phyloP scores from a whole-genome alignment of 345 rosid species.

The Sisymbrium irio region DNA sequence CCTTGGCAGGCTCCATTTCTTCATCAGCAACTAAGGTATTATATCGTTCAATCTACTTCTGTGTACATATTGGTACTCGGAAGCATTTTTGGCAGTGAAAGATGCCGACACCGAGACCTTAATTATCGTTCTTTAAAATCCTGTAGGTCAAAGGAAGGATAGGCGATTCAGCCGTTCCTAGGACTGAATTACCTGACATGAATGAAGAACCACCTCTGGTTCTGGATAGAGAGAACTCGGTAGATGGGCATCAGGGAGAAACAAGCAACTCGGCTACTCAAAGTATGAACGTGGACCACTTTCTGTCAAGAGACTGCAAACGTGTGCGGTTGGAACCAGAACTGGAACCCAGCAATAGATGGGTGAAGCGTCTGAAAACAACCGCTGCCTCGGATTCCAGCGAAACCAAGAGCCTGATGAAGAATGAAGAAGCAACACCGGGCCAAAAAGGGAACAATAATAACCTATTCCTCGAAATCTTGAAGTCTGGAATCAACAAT shows the following conservation, averaged over 20 bases:
- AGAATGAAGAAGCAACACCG: slow-evolving; percentile 42
- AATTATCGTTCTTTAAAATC: neutral
- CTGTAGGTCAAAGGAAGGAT: slow-evolving; percentile 29
- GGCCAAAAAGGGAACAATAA: slow-evolving; percentile 39
- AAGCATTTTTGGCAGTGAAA: slow-evolving; percentile 11
- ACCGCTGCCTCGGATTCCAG: slow-evolving; percentile 36
- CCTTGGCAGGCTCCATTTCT: slow-evolving; percentile 51
- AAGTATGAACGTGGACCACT: slow-evolving; percentile 61
- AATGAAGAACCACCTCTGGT: slow-evolving; percentile 44
- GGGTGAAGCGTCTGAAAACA: slow-evolving; percentile 81
- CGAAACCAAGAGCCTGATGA: slow-evolving; percentile 40
- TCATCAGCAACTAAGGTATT: slow-evolving; percentile 54
- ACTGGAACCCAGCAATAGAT: slow-evolving; percentile 52
- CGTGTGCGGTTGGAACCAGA: slow-evolving; percentile 39
- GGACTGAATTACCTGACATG: slow-evolving; percentile 48
- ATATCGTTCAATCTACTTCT: neutral
- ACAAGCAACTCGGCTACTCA: slow-evolving; percentile 66
- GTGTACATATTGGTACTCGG: neutral
- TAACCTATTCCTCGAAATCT: slow-evolving; percentile 33
- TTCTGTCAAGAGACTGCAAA: slow-evolving; percentile 44
- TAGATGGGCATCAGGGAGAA: slow-evolving; percentile 40
- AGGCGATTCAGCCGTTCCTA: slow-evolving; percentile 21
- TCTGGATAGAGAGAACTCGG: slow-evolving; percentile 34
- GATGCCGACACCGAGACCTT: slow-evolving; percentile 1
- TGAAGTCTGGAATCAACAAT: slow-evolving; percentile 35